Evolutionary conservation across 306 rosid species (phyloP).

Genomic region (Dalbergia cochinchinensis): DNA sequence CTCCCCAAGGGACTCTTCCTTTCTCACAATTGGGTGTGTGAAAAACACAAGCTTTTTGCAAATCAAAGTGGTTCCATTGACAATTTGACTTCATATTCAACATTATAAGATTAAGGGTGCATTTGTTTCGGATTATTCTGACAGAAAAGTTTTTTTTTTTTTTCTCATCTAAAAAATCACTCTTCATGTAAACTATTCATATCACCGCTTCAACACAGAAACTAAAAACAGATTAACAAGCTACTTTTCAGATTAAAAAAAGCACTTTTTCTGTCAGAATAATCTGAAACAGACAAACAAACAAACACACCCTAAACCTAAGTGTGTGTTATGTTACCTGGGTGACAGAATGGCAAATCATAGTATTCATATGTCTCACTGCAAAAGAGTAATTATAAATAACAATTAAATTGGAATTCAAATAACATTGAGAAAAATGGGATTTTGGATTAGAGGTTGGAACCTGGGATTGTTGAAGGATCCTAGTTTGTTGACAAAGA

Average conservation of each 20-base stretch:
- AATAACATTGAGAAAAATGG: background rate
- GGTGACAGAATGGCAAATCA: conserved; percentile 82
- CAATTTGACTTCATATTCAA: conserved; percentile 33
- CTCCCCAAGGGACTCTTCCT: conserved; percentile 89
- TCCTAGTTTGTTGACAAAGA: conserved; percentile 84
- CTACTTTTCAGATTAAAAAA: too few species aligned
- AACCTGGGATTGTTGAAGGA: conserved; percentile 94
- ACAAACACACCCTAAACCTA: conserved; percentile 12
- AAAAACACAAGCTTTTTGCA: conserved; percentile 42
- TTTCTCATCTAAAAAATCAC: too few species aligned
- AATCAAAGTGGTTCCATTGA: conserved; percentile 28
- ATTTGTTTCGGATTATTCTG: too few species aligned
- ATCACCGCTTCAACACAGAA: too few species aligned
- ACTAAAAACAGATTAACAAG: too few species aligned
- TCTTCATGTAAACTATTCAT: too few species aligned
- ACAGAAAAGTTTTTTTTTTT: too few species aligned
- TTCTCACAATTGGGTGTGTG: conserved; percentile 73
- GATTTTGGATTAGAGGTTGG: conserved; percentile 10
- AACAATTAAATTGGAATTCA: conserved; percentile 25
- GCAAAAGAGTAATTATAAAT: conserved; percentile 49
- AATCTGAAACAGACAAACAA: too few species aligned
- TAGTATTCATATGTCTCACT: conserved; percentile 85
- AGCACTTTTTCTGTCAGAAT: too few species aligned
- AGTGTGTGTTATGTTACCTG: conserved; percentile 64
- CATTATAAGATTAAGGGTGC: conserved; percentile 18